phyloP scores from a whole-genome alignment of 192 early-diverging fungal genomes.

The Coemansia sp. region DNA sequence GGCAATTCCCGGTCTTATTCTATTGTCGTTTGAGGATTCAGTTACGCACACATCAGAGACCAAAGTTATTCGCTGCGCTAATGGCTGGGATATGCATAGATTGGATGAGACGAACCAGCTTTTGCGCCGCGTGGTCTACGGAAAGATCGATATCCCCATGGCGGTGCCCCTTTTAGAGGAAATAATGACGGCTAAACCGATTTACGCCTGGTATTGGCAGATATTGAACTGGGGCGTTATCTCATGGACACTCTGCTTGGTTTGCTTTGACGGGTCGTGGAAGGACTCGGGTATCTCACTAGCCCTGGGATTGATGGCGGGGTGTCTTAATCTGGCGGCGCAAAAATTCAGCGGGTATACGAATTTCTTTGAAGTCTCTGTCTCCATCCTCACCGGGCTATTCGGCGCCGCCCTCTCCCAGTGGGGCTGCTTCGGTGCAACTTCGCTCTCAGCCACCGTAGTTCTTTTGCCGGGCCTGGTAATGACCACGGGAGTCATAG shows the following conservation, averaged over 20 bases:
- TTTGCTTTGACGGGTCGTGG: slow-evolving; percentile 70
- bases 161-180: slow-evolving; percentile 58
- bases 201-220: slow-evolving; percentile 60
- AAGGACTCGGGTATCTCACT: slow-evolving; percentile 60
- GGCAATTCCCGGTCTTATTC: slow-evolving; percentile 66
- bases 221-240: slow-evolving; percentile 59
- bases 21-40: slow-evolving; percentile 66
- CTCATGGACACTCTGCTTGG: slow-evolving; percentile 56
- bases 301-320: slow-evolving; percentile 54
- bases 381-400: slow-evolving; percentile 58
- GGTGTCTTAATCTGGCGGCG: slow-evolving; percentile 58
- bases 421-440: slow-evolving; percentile 62
- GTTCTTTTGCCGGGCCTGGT: slow-evolving; percentile 68
- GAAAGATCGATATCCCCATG: slow-evolving; percentile 54
- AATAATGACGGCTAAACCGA: slow-evolving; percentile 53
- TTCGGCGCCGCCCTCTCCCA: slow-evolving; percentile 56
- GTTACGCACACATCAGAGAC: slow-evolving; percentile 74
- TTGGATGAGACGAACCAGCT: slow-evolving; percentile 62
- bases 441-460: slow-evolving; percentile 60
- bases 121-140: slow-evolving; percentile 60
- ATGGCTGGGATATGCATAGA: slow-evolving; percentile 66
- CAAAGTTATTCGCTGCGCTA: slow-evolving; percentile 62
- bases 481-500: slow-evolving; percentile 80
- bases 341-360: slow-evolving; percentile 58
- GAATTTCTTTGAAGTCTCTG: slow-evolving; percentile 68